phyloP scores from a whole-genome alignment of 1,284 basidiomycete species.

The Puccinia horiana region DNA sequence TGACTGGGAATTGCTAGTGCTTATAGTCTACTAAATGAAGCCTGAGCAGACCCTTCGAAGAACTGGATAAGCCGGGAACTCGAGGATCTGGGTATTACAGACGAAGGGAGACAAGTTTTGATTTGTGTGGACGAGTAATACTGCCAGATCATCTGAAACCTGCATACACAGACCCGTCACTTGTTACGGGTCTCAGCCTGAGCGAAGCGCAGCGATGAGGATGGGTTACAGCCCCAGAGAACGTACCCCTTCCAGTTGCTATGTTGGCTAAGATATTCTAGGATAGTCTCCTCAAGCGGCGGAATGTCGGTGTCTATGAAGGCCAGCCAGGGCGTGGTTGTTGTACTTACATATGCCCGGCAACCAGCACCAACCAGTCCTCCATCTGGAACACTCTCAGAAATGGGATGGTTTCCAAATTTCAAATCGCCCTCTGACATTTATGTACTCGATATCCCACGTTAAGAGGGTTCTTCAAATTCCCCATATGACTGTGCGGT shows the following conservation, averaged over 20 bases:
- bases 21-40: not conserved
- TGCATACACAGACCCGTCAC: not conserved
- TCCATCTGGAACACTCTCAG: too few species aligned
- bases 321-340: too few species aligned
- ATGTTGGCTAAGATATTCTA: not conserved
- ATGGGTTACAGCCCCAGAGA: not conserved
- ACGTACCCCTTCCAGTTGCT: not conserved
- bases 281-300: too few species aligned
- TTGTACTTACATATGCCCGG: too few species aligned
- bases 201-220: not conserved
- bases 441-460: too few species aligned
- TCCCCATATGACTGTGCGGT: too few species aligned
- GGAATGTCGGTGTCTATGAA: not conserved
- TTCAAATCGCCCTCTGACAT: too few species aligned
- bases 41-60: not conserved
- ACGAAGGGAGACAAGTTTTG: not conserved
- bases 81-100: not conserved
- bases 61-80: not conserved
- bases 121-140: not conserved
- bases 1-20: not conserved
- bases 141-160: not conserved
- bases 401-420: too few species aligned
- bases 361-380: too few species aligned
- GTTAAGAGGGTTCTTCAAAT: too few species aligned
- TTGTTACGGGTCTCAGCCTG: not conserved